Evolutionary conservation across 306 rosid genomes (phyloP).

Genomic region (Cyclanthera cordifolia): DNA sequence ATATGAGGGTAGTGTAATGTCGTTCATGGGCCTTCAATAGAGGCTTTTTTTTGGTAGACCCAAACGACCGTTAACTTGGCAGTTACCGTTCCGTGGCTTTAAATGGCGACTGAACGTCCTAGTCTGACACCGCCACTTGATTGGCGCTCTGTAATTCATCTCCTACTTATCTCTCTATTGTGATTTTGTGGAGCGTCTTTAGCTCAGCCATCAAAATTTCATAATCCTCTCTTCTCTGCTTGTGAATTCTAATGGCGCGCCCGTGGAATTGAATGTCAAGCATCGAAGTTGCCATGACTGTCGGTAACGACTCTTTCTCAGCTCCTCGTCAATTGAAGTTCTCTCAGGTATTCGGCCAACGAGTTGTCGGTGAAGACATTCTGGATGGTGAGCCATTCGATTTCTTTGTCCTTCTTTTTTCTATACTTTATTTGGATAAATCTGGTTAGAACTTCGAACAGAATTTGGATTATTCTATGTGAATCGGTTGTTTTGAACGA

Average conservation of each 20-base stretch:
- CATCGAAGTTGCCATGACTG: conserved; percentile 20
- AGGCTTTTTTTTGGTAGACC: background rate
- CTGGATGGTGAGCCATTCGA: conserved; percentile 28
- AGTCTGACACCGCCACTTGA: conserved; percentile 9
- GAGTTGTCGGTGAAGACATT: conserved; percentile 32
- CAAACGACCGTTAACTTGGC: background rate
- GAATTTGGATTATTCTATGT: background rate
- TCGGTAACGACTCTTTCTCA: conserved; percentile 15
- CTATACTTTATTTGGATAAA: background rate
- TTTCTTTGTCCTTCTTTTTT: background rate
- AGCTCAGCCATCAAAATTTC: too few relatives aligned
- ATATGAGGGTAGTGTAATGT: too few relatives aligned
- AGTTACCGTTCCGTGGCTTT: background rate
- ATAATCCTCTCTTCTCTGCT: background rate
- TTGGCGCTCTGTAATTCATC: background rate
- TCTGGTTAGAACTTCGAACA: background rate
- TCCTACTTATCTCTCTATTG: background rate
- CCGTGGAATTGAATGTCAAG: background rate
- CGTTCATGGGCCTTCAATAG: background rate
- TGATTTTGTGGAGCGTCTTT: background rate
- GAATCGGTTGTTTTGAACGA: background rate
- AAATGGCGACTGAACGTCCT: conserved; percentile 3
- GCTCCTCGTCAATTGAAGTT: conserved; percentile 31
- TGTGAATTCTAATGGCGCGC: background rate
- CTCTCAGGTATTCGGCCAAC: conserved; percentile 43